phyloP scores from a whole-genome alignment of 768 basidiomycete genomes.

The Mycena indigotica region DNA sequence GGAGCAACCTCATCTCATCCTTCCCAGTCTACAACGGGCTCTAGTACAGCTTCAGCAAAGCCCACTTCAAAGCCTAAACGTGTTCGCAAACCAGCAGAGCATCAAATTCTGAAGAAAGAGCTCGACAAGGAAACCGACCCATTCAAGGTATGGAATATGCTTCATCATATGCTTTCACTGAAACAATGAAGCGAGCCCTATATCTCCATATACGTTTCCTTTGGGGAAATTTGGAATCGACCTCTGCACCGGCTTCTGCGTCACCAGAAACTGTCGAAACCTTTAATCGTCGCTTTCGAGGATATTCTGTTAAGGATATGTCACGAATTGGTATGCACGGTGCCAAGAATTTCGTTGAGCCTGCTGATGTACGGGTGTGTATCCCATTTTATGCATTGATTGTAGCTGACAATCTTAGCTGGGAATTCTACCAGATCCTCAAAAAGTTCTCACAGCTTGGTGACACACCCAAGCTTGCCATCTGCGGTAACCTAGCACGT shows the following conservation, averaged over 20 bases:
- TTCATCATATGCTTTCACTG: neutral
- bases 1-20: too few species aligned
- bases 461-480: slow-evolving; percentile 4
- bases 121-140: neutral
- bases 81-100: slow-evolving; percentile 1
- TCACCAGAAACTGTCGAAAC: neutral
- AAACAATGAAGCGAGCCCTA: too few species aligned
- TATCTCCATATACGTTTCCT: slow-evolving; percentile 6
- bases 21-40: too few species aligned
- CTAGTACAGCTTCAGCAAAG: too few species aligned
- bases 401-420: neutral
- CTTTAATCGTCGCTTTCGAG: slow-evolving; percentile 8
- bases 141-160: slow-evolving; percentile 9
- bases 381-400: neutral
- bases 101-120: slow-evolving; percentile 9
- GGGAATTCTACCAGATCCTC: neutral
- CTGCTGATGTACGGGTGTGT: slow-evolving; percentile 11
- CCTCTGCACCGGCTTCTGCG: neutral
- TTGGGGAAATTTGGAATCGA: neutral
- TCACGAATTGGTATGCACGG: neutral
- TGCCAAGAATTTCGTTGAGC: neutral
- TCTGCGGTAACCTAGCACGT: slow-evolving; percentile 6
- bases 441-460: slow-evolving; percentile 4
- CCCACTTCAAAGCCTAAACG: neutral
- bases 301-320: slow-evolving; percentile 4